Percentiles rank a stretch among this genome's conserved stretches.
Conservation (phyloP, 371 early-diverging fungal genomes). For the Syncephalastrum contaminatum region DNA sequence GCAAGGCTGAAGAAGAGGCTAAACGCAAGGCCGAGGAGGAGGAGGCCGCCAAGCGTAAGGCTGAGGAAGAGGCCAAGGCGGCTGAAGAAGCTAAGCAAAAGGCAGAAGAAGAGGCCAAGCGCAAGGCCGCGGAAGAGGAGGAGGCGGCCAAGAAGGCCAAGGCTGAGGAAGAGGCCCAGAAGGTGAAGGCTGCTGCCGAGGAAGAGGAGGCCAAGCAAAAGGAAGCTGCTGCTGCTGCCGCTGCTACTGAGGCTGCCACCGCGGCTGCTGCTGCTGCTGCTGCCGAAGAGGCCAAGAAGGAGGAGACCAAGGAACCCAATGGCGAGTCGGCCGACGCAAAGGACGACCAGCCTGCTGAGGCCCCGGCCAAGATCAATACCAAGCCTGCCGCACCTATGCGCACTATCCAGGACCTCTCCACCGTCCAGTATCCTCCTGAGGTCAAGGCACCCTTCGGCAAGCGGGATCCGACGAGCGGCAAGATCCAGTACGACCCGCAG, state of each 20-base stretch:
- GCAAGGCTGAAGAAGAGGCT: slow-evolving; percentile 34
- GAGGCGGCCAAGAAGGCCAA: slow-evolving; percentile 32
- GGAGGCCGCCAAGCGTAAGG: slow-evolving; percentile 31
- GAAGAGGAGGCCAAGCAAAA: slow-evolving; percentile 10
- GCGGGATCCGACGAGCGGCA: slow-evolving; percentile 42
- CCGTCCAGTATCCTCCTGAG: slow-evolving; percentile 42
- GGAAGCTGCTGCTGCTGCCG: slow-evolving; percentile 8
- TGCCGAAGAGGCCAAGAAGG: slow-evolving; percentile 21
- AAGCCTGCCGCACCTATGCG: slow-evolving; percentile 29
- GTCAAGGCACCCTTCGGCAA: slow-evolving; percentile 38
- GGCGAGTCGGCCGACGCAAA: slow-evolving; percentile 18
- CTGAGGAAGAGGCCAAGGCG: slow-evolving; percentile 22
- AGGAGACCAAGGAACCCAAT: slow-evolving; percentile 22
- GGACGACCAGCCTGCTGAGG: slow-evolving; percentile 30
- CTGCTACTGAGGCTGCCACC: too few species aligned
- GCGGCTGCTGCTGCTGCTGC: slow-evolving; percentile 10
- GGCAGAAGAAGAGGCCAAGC: slow-evolving; percentile 38
- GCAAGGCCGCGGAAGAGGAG: slow-evolving; percentile 37
- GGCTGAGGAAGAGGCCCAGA: slow-evolving; percentile 31
- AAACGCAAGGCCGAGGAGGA: slow-evolving; percentile 34
- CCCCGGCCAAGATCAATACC: slow-evolving; percentile 32
- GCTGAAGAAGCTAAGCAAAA: slow-evolving; percentile 10
- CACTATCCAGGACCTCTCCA: slow-evolving; percentile 32
- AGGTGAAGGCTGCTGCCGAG: slow-evolving; percentile 19
- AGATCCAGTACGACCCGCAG: slow-evolving; percentile 62